Base-by-base conservation (phyloP, 768 basidiomycete genomes). In the Suillus plorans region DNA sequence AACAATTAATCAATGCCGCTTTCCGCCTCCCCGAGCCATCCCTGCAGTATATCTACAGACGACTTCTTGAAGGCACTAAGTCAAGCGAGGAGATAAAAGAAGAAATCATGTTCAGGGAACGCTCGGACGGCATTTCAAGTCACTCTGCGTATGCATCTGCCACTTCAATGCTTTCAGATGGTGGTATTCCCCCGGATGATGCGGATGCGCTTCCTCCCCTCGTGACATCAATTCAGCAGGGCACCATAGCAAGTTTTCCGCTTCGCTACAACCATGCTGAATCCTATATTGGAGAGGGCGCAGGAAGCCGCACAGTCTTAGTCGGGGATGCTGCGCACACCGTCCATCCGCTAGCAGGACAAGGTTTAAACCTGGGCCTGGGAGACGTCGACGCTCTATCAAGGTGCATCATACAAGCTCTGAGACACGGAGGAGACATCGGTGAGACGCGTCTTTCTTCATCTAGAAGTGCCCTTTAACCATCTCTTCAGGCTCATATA, bases 271-370 rank as follows among this genome's bases (percentile, higher is more conserved):
- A 86, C 57, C 97, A 99, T 69, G 90, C 93, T 2, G 92, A 95
- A 44, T 76, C 84, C 0, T 99, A 99, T 75, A 79, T 96, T 52
- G 94, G 95, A 18, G 89, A 89, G 71, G 88, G 86, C 0, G 63
- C 67, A 39, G 84, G 86, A 5, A 74, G 79, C 3, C 85, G 97
- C 5, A 96, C 93, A 1, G 95, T 90, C 2, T 87, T 99, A 9
- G 86, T 99, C 1, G 97, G 97, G 2, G 97, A 99, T 76, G 96
- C 97, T 1, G 97, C 96, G 20, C 97, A 99, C 72, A 94, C 93
- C 0, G 81, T 95, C 2, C 97, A 99, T 72, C 97, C 97, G 1
- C 85, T 99, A 34, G 97, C 96, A 0, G 97, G 97, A 2, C 97
- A 99, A 74, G 97, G 97, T 0, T 81, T 99, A 49, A 99, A 99